Evolutionary conservation across 106 monocot genomes (phyloP), one percentile per base, ranked within the genome.

Genomic region (Posidonia australis): DNA sequence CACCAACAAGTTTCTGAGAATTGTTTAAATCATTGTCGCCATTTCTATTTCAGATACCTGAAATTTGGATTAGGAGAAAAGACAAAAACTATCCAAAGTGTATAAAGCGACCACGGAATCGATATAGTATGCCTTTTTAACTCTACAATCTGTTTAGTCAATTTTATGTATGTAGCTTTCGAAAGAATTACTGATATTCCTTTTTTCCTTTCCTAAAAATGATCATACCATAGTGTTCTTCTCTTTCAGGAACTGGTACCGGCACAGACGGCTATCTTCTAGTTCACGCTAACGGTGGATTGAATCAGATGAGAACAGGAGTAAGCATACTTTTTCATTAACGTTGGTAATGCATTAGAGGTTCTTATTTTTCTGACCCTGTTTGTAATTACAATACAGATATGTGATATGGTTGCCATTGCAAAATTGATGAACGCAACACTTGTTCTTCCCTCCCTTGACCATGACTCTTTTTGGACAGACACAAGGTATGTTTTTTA

Each of bases 261-360:
- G 63, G 64, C 0, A 75, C 87, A 46, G 63, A 72, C 44, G 89
- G 89, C 21, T 89, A 89, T 64, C 74, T 93, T 28, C 25, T 89
- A 0, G 72, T 84, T 48, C 72, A 82, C 46, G 89, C 93, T 18
- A 93, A 93, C 69, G 93, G 93, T 20, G 93, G 93, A 32, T 69
- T 93, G 13, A 93, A 93, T 54, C 93, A 93, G 71, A 93, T 93
- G 93, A 83, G 83, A 54, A 73, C 73, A 44, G 93, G 93, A 53
- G 93, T 93, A 77, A 17, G 71, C 36, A 36, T 36, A 7, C 36
- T 4, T 36, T 36, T 7, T 36, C 36, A n/a, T n/a, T n/a, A n/a
- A n/a, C n/a, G n/a, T n/a, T n/a, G n/a, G n/a, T n/a, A n/a, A n/a
- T n/a, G n/a, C n/a, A n/a, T n/a, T n/a, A n/a, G n/a, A n/a, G n/a